phyloP scores from a whole-genome alignment of 1,284 basidiomycete genomes.

The Tylopilus sp. region DNA sequence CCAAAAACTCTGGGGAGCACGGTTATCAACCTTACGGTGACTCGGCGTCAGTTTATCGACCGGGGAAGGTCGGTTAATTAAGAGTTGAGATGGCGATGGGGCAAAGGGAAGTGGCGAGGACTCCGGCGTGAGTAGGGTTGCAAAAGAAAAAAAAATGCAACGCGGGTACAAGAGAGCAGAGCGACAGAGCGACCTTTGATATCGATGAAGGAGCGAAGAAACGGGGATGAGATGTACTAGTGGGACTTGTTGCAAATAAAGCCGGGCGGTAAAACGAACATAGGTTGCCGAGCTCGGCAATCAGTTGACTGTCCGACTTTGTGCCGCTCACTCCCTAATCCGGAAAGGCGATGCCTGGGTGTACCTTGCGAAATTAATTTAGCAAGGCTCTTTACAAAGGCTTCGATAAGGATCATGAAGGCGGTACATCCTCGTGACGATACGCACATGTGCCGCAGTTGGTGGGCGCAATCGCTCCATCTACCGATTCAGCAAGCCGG shows the following conservation, averaged over 20 bases:
- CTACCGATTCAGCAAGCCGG: background rate
- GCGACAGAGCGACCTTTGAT: constrained; percentile 18
- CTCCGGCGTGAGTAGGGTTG: constrained; percentile 1
- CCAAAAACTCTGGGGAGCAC: constrained; percentile 20
- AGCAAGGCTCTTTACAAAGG: constrained; percentile 21
- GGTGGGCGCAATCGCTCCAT: constrained; percentile 22
- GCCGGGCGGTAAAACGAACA: constrained; percentile 36
- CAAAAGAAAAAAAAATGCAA: constrained; percentile 2
- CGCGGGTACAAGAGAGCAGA: constrained; percentile 8
- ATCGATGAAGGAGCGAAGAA: constrained; percentile 33
- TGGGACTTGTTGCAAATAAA: constrained; percentile 40
- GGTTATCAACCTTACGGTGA: constrained; percentile 40
- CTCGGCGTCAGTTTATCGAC: constrained; percentile 40
- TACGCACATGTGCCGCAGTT: constrained; percentile 19
- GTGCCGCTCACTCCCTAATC: constrained; percentile 34
- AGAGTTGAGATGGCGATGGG: constrained; percentile 32
- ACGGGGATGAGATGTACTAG: constrained; percentile 32
- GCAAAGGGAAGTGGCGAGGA: constrained; percentile 9
- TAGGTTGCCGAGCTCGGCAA: constrained; percentile 38
- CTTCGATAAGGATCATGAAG: constrained; percentile 19
- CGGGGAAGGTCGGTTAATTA: constrained; percentile 40
- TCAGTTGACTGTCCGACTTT: constrained; percentile 35
- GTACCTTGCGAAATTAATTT: constrained; percentile 27
- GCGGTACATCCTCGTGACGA: constrained; percentile 27
- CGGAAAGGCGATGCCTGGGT: constrained; percentile 22